Base-by-base conservation (phyloP, 1,139 yeast genomes). In the Meyerozyma elateridarum region DNA sequence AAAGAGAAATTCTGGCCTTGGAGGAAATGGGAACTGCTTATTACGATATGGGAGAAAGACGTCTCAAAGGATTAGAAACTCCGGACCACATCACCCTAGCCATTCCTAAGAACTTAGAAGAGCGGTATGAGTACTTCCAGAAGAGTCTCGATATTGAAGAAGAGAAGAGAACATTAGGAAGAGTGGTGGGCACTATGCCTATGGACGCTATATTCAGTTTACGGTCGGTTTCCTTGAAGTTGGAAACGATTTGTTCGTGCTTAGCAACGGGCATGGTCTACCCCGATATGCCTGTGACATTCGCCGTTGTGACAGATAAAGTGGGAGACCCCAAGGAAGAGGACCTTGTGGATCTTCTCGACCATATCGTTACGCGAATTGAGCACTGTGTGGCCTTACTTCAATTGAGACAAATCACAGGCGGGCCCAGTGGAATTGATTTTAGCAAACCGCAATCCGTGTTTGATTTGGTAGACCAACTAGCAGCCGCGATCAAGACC, bases 11-110 rank as follows among this genome's bases (percentile, higher is more conserved):
- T 45, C 64, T 64, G 4, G 73, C 81, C 46, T 56, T 91, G 26
- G 77, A 78, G 31, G 79, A 74, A 33, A 71, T 79, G 34, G 95
- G 95, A 0, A 79, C 80, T 66, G 69, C 65, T n/a, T 72, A 79
- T 36, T 74, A 72, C 40, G 79, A 77, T 30, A 59, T 85, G 33
- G 98, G 98, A 18, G 96, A 89, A 50, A 79, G 78, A 50, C 88
- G 88, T 53, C 68, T 93, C 48, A 91, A 93, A 57, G 98, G 98
- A 16, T 70, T 93, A 25, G 98, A 93, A 72, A 82, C 89, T 24
- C 95, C 95, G 1, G 98, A 93, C 52, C 71, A 73, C 29, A 80
- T 93, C 21, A 84, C 95, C 8, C 69, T 88, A 34, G 78, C 79
- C 0, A 89, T 81, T 59, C 94, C 97, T 2, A 67, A 69, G 38